Evolutionary conservation across 768 basidiomycete species (phyloP), one percentile per base, ranked within the genome.

Genomic region (Leccinum sublutescens): DNA sequence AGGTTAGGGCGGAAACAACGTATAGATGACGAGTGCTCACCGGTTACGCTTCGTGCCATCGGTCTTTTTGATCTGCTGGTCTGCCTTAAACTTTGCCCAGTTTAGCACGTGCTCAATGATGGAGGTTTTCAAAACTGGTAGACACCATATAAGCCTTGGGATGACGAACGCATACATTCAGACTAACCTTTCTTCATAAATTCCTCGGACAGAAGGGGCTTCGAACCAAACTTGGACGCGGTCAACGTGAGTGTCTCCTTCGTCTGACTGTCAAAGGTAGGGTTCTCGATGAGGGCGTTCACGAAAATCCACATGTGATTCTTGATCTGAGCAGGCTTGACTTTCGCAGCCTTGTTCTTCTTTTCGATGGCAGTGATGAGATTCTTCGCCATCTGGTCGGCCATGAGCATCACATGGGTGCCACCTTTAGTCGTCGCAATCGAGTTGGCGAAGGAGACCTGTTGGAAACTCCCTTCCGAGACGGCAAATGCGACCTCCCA

Each of bases 301-400:
- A 99, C 87, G 68, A 98, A 99, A 55, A 99, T 82, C 93, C 93
- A 95, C 87, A 99, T 94, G 71, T 99, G 95, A 68, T 89, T 95
- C 80, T 93, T 96, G 77, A 98, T 88, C 76, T 97, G 94, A 55
- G 87, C 84, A 15, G 92, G 82, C 73, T 98, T 98, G 68, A 98
- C 89, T 1, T 89, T 83, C n/a, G 95, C 93, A 3, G 81, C 93
- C 77, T 97, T 98, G 79, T 99, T 97, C 85, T 96, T 98, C 86
- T 98, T 98, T 70, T 86, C 78, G 64, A 98, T 94, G 7, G 83
- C 82, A 14, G 88, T 77, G 61, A 95, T 81, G 34, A 98, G 77
- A 62, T 82, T 85, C 75, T 95, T 95, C 21, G 94, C 86, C 54
- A 99, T 82, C 72, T 95, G 93, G 74, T 95, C 93, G 0, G 94